phyloP scores from a whole-genome alignment of 176 grass and related monocot species.

The Hsuehochloa calcarea region DNA sequence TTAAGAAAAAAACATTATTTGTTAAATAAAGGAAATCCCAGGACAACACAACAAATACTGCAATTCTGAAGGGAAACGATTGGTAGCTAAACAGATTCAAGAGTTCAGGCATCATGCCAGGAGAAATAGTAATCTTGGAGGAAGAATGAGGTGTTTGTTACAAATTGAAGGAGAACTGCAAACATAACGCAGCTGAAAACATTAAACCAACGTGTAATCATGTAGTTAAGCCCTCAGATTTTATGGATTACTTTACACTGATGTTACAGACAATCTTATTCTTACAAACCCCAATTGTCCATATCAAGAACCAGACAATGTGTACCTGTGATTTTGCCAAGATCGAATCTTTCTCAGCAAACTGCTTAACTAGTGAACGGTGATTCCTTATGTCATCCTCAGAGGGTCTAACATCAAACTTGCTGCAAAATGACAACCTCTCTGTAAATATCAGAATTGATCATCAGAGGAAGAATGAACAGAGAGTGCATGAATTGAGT shows the following conservation, averaged over 20 bases:
- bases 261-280: not conserved
- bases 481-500: slow-evolving; percentile 14
- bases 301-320: slow-evolving; percentile 16
- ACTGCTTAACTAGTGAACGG: slow-evolving; percentile 54
- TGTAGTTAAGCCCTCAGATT: not conserved
- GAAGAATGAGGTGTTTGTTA: not conserved
- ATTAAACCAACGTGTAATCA: slow-evolving; percentile 13
- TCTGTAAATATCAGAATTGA: slow-evolving; percentile 24
- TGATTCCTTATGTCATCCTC: slow-evolving; percentile 66
- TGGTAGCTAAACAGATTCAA: slow-evolving; percentile 9
- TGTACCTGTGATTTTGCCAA: slow-evolving; percentile 78
- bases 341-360: slow-evolving; percentile 47
- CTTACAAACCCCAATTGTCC: not conserved
- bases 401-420: slow-evolving; percentile 68
- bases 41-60: slow-evolving; percentile 7
- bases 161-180: slow-evolving; percentile 1
- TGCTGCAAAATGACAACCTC: slow-evolving; percentile 52
- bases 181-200: not conserved
- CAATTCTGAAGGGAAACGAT: not conserved
- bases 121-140: slow-evolving; percentile 1
- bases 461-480: slow-evolving; percentile 9
- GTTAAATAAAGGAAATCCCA: not conserved
- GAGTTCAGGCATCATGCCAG: not conserved
- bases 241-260: not conserved
- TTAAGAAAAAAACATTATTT: not conserved